phyloP scores from a whole-genome alignment of 83 land plant species.

The Picea abies region DNA sequence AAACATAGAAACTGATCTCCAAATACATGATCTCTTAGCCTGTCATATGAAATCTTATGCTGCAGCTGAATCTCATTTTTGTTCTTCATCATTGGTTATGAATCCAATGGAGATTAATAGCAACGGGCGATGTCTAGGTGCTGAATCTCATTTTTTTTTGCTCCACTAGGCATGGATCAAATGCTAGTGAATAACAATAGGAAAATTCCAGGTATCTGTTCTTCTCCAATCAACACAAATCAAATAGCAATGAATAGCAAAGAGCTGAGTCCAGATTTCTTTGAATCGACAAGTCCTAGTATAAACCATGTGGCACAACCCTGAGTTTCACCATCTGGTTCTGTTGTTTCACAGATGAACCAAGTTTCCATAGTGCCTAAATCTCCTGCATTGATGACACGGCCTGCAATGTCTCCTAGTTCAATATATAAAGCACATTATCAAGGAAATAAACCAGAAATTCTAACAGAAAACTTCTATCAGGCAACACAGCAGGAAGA shows the following conservation, averaged over 20 bases:
- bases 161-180: too few species aligned
- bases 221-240: too few species aligned
- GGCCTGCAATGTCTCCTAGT: background rate
- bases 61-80: background rate
- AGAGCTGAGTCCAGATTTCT: background rate
- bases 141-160: too few species aligned
- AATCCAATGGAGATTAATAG: background rate
- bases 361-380: background rate
- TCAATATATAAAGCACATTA: background rate
- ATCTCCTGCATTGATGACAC: background rate
- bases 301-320: background rate
- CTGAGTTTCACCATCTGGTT: background rate
- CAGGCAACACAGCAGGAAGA: background rate
- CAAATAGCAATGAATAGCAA: too few species aligned
- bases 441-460: background rate
- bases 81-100: background rate
- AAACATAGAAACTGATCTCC: background rate
- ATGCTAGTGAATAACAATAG: too few species aligned
- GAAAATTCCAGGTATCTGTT: too few species aligned
- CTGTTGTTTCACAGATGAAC: background rate
- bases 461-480: background rate
- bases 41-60: background rate
- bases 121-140: background rate
- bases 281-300: background rate
- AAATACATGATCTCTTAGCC: background rate